phyloP scores from a whole-genome alignment of 2,329 filamentous ascomycete genomes.

The Nothopassalora personata region DNA sequence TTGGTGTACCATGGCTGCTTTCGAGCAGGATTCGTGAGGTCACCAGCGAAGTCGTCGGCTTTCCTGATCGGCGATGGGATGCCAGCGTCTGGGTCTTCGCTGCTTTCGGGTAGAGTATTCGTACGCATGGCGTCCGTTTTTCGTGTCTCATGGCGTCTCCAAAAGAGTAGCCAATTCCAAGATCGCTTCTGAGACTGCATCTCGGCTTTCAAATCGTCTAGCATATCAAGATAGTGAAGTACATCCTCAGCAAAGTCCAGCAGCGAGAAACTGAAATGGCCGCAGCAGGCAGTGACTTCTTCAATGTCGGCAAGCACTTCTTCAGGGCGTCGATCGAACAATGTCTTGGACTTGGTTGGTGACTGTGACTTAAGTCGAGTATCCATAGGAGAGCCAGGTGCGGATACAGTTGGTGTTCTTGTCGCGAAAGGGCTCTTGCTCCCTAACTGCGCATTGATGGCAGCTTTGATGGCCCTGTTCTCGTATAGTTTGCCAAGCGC shows the following conservation, averaged over 20 bases:
- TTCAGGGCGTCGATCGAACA: conserved; percentile 33
- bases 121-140: conserved; percentile 4
- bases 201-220: conserved; percentile 75
- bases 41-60: conserved; percentile 26
- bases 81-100: conserved; percentile 19
- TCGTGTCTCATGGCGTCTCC: conserved; percentile 42
- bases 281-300: conserved; percentile 94
- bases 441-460: conserved; percentile 51
- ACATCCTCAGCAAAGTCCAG: conserved; percentile 89
- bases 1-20: conserved; percentile 38
- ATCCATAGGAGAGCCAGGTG: conserved; percentile 12
- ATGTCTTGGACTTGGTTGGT: conserved; percentile 10
- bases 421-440: conserved; percentile 39
- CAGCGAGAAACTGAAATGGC: conserved; percentile 90
- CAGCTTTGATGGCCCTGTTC: conserved; percentile 63
- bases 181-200: conserved; percentile 55
- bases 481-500: conserved; percentile 77
- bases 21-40: conserved; percentile 19
- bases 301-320: conserved; percentile 89
- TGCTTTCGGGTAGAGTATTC: conserved; percentile 23
- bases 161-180: conserved; percentile 86
- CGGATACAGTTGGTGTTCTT: conserved; percentile 42
- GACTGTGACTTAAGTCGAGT: conserved; percentile 1
- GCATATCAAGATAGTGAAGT: conserved; percentile 70
- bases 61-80: conserved; percentile 28